Evolutionary conservation across 768 basidiomycete species (phyloP).

Genomic region (Crepidotus variabilis): DNA sequence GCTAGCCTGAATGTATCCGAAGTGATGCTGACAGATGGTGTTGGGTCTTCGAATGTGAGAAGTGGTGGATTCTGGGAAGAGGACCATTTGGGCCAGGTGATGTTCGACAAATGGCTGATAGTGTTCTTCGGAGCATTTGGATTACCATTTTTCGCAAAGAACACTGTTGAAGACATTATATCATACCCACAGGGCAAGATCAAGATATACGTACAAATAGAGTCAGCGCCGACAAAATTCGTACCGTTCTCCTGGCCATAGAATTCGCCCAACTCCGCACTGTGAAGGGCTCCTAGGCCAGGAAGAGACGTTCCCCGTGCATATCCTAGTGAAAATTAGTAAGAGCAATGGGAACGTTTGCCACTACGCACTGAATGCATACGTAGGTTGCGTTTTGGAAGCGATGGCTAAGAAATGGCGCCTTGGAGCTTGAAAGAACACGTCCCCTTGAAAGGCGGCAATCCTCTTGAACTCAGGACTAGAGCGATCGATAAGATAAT

Average conservation of each 20-base stretch:
- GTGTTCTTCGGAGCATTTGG: slow-evolving; percentile 13
- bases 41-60: slow-evolving; percentile 17
- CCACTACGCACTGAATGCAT: slow-evolving; percentile 6
- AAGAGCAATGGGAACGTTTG: background rate
- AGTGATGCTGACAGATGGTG: slow-evolving; percentile 15
- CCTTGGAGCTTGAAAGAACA: slow-evolving; percentile 30
- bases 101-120: slow-evolving; percentile 13
- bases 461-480: slow-evolving; percentile 40
- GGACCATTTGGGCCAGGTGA: slow-evolving; percentile 14
- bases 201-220: slow-evolving; percentile 11
- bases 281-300: slow-evolving; percentile 19
- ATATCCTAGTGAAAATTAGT: slow-evolving; percentile 19
- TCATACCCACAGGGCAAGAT: too few relatives aligned
- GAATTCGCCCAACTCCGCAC: slow-evolving; percentile 15
- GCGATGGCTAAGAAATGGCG: slow-evolving; percentile 30
- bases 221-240: slow-evolving; percentile 18
- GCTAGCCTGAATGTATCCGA: slow-evolving; percentile 14
- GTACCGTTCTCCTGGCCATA: slow-evolving; percentile 6
- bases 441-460: slow-evolving; percentile 34
- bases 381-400: slow-evolving; percentile 8
- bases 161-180: slow-evolving; percentile 7
- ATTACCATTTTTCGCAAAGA: slow-evolving; percentile 13
- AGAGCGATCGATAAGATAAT: background rate
- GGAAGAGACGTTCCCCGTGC: slow-evolving; percentile 26
- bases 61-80: slow-evolving; percentile 16